Percentiles rank a stretch among this genome's conserved stretches.
Evolutionary conservation across 108 stramenopile species (phyloP).

Genomic region (Aurantiochytrium sp.): DNA sequence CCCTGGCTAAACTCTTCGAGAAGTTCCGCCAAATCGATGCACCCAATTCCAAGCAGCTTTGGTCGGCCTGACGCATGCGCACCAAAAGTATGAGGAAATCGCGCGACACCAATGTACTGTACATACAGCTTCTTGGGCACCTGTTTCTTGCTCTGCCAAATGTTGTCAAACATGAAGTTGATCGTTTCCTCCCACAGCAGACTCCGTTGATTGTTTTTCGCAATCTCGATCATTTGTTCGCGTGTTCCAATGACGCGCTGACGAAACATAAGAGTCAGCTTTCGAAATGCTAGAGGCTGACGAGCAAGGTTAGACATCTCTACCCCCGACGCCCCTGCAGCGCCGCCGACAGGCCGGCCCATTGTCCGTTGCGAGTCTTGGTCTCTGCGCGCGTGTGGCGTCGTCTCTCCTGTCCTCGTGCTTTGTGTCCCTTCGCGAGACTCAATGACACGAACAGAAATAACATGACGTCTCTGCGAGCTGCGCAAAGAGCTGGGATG

Average conservation of each 20-base stretch:
- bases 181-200: neutral
- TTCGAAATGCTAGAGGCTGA: neutral
- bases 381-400: too few relatives aligned
- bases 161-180: neutral
- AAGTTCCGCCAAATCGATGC: neutral
- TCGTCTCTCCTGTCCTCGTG: too few relatives aligned
- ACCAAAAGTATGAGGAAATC: neutral
- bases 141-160: neutral
- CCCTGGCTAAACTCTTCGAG: neutral
- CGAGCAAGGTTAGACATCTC: neutral
- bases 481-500: neutral
- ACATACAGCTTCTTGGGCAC: neutral
- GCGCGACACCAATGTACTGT: neutral
- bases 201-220: neutral
- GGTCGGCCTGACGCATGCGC: neutral
- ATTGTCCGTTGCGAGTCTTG: too few relatives aligned
- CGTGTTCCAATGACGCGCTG: neutral
- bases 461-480: neutral
- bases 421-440: neutral
- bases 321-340: neutral
- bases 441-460: neutral
- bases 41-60: neutral
- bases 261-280: neutral
- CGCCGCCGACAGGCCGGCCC: too few relatives aligned
- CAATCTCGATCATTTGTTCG: neutral